A percentile compares a stretch with the other conserved stretches of the same genome.
Conservation (phyloP, 495 filamentous ascomycete species). For the Barbatosphaeria neglecta region DNA sequence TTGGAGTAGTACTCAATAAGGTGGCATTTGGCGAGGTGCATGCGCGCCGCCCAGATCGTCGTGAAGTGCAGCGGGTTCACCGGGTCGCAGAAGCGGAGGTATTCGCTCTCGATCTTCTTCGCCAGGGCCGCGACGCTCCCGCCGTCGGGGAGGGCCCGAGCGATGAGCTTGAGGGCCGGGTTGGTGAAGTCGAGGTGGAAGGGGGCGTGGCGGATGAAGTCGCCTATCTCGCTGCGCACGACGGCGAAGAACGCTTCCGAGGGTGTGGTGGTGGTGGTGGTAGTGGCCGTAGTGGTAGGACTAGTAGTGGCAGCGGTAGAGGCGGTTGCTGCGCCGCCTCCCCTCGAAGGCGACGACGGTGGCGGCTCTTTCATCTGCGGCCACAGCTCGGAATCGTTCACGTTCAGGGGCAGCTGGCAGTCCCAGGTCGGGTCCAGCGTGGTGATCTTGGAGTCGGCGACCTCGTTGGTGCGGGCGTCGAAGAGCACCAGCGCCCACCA, state of each 20-base stretch:
- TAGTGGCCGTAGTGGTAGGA: too few species aligned
- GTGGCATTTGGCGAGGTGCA: constrained; percentile 29
- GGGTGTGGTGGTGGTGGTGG: too few species aligned
- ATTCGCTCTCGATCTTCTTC: constrained; percentile 32
- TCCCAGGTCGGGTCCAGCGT: constrained; percentile 43
- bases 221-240: constrained; percentile 34
- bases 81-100: constrained; percentile 33
- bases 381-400: constrained; percentile 44
- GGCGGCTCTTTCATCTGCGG: constrained; percentile 37
- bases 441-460: constrained; percentile 23
- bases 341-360: constrained; percentile 6
- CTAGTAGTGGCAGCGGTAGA: too few species aligned
- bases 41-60: constrained; percentile 39
- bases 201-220: constrained; percentile 32
- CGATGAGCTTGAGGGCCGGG: constrained; percentile 31
- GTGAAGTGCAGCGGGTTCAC: constrained; percentile 43
- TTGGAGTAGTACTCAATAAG: constrained; percentile 35
- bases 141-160: constrained; percentile 13
- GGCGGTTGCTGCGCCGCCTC: too few species aligned
- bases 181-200: constrained; percentile 42
- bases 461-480: constrained; percentile 39
- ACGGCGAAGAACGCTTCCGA: constrained; percentile 44
- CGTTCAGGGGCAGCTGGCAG: constrained; percentile 40
- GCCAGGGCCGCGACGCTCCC: constrained; percentile 26
- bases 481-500: constrained; percentile 48